A percentile compares a stretch with the other conserved stretches of the same genome.
Evolutionary conservation across 371 early-diverging fungal species (phyloP).

Genomic region (Rhizomucor pusillus): DNA sequence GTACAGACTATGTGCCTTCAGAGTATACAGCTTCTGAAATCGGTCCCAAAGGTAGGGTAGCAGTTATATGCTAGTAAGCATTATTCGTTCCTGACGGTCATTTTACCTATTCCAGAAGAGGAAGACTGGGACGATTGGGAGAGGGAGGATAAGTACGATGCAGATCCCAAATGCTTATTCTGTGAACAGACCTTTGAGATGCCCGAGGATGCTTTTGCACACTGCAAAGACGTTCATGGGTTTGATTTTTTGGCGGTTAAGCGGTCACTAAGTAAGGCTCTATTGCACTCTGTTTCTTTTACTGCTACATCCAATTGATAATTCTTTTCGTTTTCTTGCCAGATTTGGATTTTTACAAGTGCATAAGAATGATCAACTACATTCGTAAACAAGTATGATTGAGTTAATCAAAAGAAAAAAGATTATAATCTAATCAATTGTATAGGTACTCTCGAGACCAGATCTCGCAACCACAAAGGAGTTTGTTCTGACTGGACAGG

Average conservation of each 20-base stretch:
- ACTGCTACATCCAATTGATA: background rate
- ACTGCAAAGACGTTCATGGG: constrained; percentile 58
- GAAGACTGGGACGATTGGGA: constrained; percentile 59
- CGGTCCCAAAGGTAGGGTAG: constrained; percentile 34
- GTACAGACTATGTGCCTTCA: constrained; percentile 16
- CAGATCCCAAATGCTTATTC: constrained; percentile 70
- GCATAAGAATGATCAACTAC: constrained; percentile 85
- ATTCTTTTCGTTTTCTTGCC: background rate
- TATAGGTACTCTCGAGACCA: constrained; percentile 15
- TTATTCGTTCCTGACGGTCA: too few relatives aligned
- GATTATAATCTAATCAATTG: background rate
- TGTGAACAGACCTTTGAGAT: constrained; percentile 53
- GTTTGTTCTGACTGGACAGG: constrained; percentile 47
- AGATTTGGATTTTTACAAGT: constrained; percentile 82
- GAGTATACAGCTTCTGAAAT: constrained; percentile 38
- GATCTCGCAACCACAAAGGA: constrained; percentile 19
- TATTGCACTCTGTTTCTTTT: constrained; percentile 1
- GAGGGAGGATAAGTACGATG: constrained; percentile 60
- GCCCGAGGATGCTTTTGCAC: constrained; percentile 59
- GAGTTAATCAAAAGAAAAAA: constrained; percentile 3
- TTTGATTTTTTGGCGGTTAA: constrained; percentile 70
- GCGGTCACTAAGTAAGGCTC: constrained; percentile 35
- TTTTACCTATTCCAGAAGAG: background rate
- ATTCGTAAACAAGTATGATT: constrained; percentile 57
- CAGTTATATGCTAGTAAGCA: background rate